Base-by-base conservation (phyloP, 805 yeast genomes). In the Candida michaelii region DNA sequence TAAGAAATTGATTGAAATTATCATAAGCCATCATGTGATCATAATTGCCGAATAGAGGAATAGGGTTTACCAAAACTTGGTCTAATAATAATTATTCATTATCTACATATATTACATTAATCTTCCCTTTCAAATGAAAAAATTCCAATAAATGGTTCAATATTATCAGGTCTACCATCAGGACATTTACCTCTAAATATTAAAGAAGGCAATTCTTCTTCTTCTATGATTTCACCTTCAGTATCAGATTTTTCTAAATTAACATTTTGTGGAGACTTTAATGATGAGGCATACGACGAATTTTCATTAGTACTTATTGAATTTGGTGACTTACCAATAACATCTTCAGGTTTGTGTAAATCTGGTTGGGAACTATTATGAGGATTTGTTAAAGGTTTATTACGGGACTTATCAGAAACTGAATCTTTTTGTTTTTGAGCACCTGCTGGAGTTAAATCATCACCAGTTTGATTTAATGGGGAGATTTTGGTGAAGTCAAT, bases 81-180 rank as follows among this genome's bases (percentile, higher is more conserved):
- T n/a, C n/a, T n/a, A n/a, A n/a, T n/a, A n/a, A 23, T 23, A 23
- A 23, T 7, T 23, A 7, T 7, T 10, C 25, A 23, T 11, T 25
- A 25, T 25, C 29, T 25, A 25, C 29, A 25, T 25, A 34, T 24
- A 11, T 14, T 24, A 36, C 33, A 36, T 18, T 36, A 62, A 37
- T 62, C 69, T 43, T 69, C 74, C 46, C 61, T 58, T 47, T 76
- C 82, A 52, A 76, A 76, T 31, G 74, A 73, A 47, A 76, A 74
- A 10, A 76, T 76, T 1, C 82, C 82, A 32, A 76, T 75, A 46
- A 75, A 76, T 4, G 82, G 80, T 49, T 74, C 79, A 18, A 74
- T 66, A 15, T 59, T 62, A 41, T 75, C 79, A 1, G 79, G 79
- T 37, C 70, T 66, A 9, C 80, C 78, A 43, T 73, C 76, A 1